Base-by-base conservation (phyloP, 1,284 basidiomycete species). In the Spongiforma sp. region DNA sequence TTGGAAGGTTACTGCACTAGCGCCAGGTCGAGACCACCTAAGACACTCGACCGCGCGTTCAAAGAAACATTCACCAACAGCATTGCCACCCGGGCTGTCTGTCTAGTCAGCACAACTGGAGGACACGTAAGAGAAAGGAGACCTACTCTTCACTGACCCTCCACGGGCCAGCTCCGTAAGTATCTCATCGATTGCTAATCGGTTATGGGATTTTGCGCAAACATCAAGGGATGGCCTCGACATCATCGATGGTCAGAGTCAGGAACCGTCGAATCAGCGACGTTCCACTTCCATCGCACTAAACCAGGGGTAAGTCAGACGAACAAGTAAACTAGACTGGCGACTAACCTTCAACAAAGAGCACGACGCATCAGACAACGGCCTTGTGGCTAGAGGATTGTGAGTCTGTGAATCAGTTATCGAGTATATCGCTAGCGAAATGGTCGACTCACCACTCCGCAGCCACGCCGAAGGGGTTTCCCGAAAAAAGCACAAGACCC, bases 381-480 rank as follows among this genome's bases (percentile, higher is more conserved):
- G 72, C 65, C 19, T 24, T 41, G 46, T 57, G 64, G 64, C 67
- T 69, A 12, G 14, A 54, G 2, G 24, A 1, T 14, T 17, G 53
- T 32, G 50, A 52, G 32, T 76, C 58, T n/a, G n/a, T n/a, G 3
- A 32, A 37, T 76, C 58, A 73, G 65, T 14, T 1, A 39, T 41
- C 28, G 26, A 15, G 11, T 12, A 4, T 17, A 9, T 55, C 28
- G 52, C 39, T 32, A 5, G 7, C 50, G 71, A n/a, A n/a, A n/a
- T n/a, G n/a, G n/a, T n/a, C n/a, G n/a, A n/a, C n/a, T n/a, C n/a
- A n/a, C 73, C 64, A 39, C 55, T 53, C 41, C 39, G 32, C 53
- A 64, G 57, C 65, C 67, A 66, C 41, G 59, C 75, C 77, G 76
- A 78, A 75, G 77, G 77, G 74, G 74, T 76, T 77, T 75, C 76